Percentiles rank a stretch among this genome's conserved stretches.
Evolutionary conservation across 192 early-diverging fungal species (phyloP).

Genomic region (Gigaspora rosea): DNA sequence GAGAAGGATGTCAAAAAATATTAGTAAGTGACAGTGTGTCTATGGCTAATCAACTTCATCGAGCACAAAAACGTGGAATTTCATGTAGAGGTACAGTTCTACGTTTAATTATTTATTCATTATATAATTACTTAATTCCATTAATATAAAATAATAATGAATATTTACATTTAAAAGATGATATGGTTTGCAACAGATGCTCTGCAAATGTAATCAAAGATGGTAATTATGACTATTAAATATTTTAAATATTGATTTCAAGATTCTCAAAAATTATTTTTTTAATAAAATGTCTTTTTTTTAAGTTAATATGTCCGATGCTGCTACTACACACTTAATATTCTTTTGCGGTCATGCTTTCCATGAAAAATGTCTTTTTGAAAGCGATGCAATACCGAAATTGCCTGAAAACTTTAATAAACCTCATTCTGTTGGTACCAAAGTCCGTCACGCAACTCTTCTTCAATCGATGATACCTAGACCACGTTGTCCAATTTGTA

Average conservation of each 20-base stretch:
- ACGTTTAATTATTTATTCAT: neutral
- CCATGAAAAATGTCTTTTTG: slow-evolving; percentile 83
- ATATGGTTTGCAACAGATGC: slow-evolving; percentile 51
- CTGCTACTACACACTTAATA: slow-evolving; percentile 58
- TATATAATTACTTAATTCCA: slow-evolving; percentile 1
- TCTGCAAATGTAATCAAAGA: slow-evolving; percentile 48
- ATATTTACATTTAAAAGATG: slow-evolving; percentile 30
- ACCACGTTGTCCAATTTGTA: slow-evolving; percentile 54
- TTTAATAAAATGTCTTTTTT: slow-evolving; percentile 8
- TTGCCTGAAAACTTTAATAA: slow-evolving; percentile 31
- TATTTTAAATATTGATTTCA: slow-evolving; percentile 25
- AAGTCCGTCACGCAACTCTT: slow-evolving; percentile 53
- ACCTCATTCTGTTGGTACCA: slow-evolving; percentile 35
- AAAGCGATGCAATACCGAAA: slow-evolving; percentile 46
- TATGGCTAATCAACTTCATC: slow-evolving; percentile 70
- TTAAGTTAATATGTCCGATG: slow-evolving; percentile 7
- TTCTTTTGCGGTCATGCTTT: slow-evolving; percentile 93
- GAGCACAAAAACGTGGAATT: slow-evolving; percentile 68
- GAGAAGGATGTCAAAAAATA: slow-evolving; percentile 90
- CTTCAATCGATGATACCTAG: slow-evolving; percentile 44
- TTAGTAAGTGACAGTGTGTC: slow-evolving; percentile 83
- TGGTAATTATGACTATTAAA: neutral
- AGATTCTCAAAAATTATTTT: slow-evolving; percentile 9
- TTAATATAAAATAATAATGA: neutral
- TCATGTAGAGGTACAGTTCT: slow-evolving; percentile 47